Percentiles rank a stretch among this genome's conserved stretches.
Conservation (phyloP, 495 filamentous ascomycete species). For the Daldinia childiae region DNA sequence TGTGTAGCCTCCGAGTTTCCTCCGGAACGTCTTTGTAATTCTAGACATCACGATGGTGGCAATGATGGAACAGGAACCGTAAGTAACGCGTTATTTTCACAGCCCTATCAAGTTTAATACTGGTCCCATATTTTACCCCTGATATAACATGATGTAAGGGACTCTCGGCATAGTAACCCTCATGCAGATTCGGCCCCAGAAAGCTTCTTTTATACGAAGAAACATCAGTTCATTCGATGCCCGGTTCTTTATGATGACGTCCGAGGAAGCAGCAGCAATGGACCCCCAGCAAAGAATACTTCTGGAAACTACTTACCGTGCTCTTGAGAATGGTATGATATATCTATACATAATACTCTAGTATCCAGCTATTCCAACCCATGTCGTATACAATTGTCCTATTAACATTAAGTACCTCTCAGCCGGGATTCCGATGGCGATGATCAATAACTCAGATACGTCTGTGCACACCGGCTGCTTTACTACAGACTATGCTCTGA, state of each 20-base stretch:
- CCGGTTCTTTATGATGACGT: slow-evolving; percentile 1
- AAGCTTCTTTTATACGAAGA: not conserved
- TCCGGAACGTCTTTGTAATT: not conserved
- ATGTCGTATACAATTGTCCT: not conserved
- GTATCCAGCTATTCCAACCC: not conserved
- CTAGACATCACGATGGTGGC: not conserved
- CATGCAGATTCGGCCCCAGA: not conserved
- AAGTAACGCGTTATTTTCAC: not conserved
- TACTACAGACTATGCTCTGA: not conserved
- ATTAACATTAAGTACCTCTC: not conserved
- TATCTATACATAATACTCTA: not conserved
- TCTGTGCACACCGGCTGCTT: not conserved
- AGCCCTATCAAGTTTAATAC: not conserved
- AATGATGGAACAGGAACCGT: not conserved
- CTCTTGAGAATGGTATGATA: slow-evolving; percentile 1
- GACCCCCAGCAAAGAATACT: slow-evolving; percentile 1
- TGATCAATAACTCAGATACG: not conserved
- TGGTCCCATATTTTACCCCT: not conserved
- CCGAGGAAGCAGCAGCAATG: not conserved
- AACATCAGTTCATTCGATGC: not conserved
- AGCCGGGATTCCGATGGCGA: not conserved
- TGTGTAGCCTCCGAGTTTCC: not conserved
- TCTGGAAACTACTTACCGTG: not conserved
- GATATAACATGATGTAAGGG: not conserved
- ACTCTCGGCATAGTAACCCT: not conserved